Evolutionary conservation across 2,329 filamentous ascomycete genomes (phyloP).

Genomic region (Podosphaera fusca): DNA sequence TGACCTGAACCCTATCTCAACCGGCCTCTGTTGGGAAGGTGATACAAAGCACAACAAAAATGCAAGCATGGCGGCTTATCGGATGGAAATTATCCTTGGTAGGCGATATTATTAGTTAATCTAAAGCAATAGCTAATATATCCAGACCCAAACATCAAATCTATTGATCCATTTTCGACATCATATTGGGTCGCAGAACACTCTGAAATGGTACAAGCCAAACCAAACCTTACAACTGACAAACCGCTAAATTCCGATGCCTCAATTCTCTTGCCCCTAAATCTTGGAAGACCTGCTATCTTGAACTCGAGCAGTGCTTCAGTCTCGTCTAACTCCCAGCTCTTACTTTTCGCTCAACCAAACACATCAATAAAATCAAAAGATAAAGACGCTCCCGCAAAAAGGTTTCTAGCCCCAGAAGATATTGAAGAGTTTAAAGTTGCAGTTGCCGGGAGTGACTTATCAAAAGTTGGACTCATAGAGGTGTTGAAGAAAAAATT

Average conservation of each 20-base stretch:
- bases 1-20: constrained; percentile 53
- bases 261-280: neutral
- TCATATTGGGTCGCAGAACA: constrained; percentile 41
- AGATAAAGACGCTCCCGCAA: constrained; percentile 3
- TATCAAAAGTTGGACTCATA: constrained; percentile 52
- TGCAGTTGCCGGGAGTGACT: constrained; percentile 43
- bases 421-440: constrained; percentile 31
- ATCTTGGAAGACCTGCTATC: neutral
- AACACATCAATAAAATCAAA: neutral
- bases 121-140: neutral
- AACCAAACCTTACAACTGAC: neutral
- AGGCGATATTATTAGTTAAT: constrained; percentile 2
- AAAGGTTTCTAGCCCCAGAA: constrained; percentile 10
- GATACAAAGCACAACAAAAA: constrained; percentile 22
- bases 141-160: constrained; percentile 18
- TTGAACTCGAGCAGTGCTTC: no score
- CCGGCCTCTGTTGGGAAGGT: constrained; percentile 69
- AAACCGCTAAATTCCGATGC: neutral
- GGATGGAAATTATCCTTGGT: constrained; percentile 43
- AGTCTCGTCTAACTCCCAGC: neutral
- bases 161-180: constrained; percentile 70
- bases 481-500: constrained; percentile 57
- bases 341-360: neutral
- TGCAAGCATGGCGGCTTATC: constrained; percentile 33
- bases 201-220: neutral